A percentile compares a stretch with the other conserved stretches of the same genome.
These are phyloP conservation scores for Tympanopsis confertula DNA, from an alignment of 2,329 filamentous ascomycete genomes.

Conservation along the genomic window DNA sequence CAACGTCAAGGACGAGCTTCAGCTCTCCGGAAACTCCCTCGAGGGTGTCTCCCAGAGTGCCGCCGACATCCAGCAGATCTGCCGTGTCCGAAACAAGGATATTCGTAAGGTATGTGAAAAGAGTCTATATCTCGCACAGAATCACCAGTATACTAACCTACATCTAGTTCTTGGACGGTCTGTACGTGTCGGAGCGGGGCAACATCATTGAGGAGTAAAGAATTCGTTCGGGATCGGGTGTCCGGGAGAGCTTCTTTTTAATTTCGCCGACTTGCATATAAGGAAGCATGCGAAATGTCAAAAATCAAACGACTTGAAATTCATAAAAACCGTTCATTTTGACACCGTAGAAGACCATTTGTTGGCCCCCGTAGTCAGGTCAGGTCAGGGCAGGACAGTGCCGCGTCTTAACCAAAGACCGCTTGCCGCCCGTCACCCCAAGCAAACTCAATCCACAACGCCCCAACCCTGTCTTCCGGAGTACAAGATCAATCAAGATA, in stretches of 20 bases:
- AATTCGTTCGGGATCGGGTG: slow-evolving; percentile 13
- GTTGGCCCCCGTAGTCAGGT: too few species aligned
- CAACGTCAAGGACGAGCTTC: slow-evolving; percentile 94
- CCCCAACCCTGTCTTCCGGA: too few species aligned
- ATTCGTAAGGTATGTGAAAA: slow-evolving; percentile 74
- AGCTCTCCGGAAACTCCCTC: slow-evolving; percentile 85
- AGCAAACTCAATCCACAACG: too few species aligned
- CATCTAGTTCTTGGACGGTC: slow-evolving; percentile 89
- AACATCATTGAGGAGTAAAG: slow-evolving; percentile 68
- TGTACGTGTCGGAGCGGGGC: slow-evolving; percentile 98
- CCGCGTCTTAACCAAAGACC: too few species aligned
- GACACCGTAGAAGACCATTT: too few species aligned
- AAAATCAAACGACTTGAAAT: slow-evolving; percentile 5
- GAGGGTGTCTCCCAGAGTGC: slow-evolving; percentile 96
- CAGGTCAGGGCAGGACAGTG: too few species aligned
- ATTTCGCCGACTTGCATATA: not conserved
- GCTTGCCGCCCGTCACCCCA: too few species aligned
- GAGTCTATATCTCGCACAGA: not conserved
- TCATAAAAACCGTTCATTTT: too few species aligned
- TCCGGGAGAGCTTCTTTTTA: not conserved
- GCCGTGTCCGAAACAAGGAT: slow-evolving; percentile 99
- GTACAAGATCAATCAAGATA: too few species aligned
- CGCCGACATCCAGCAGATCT: slow-evolving; percentile 99
- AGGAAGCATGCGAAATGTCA: slow-evolving; percentile 2
- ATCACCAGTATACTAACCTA: slow-evolving; percentile 1